Evolutionary conservation across 495 filamentous ascomycete genomes (phyloP).

Genomic region (Aspergillus sclerotioniger): DNA sequence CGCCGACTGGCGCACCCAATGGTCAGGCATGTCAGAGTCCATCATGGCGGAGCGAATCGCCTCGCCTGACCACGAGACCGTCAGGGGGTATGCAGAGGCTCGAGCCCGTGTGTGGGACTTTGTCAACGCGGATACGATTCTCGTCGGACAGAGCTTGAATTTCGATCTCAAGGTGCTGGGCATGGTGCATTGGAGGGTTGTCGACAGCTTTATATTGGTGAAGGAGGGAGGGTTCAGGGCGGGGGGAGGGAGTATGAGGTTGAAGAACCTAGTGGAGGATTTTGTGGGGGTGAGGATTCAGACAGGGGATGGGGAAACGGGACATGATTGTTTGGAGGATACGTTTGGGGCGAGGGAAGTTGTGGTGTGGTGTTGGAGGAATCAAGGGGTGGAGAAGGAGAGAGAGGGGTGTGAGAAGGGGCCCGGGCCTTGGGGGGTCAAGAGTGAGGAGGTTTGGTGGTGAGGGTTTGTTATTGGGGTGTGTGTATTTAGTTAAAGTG

Average conservation of each 20-base stretch:
- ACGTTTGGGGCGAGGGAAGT: constrained; percentile 4
- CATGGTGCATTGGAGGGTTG: constrained; percentile 35
- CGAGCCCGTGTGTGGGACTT: constrained; percentile 33
- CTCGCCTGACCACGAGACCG: constrained; percentile 19
- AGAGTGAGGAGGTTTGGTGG: too few species aligned
- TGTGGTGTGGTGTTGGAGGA: neutral
- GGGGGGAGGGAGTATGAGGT: constrained; percentile 8
- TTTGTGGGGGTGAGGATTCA: constrained; percentile 30
- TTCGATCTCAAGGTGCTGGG: constrained; percentile 39
- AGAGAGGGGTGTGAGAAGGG: neutral
- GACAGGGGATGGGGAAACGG: constrained; percentile 16
- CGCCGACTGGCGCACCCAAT: constrained; percentile 31
- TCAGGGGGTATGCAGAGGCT: constrained; percentile 38
- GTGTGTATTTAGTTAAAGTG: too few species aligned
- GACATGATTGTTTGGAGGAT: constrained; percentile 29
- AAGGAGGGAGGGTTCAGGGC: constrained; percentile 14
- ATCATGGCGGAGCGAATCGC: constrained; percentile 23
- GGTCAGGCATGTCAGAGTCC: constrained; percentile 31
- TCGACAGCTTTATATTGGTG: constrained; percentile 32
- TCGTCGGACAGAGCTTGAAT: constrained; percentile 44
- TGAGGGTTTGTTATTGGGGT: too few species aligned
- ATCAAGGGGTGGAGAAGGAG: neutral
- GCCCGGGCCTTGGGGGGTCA: neutral
- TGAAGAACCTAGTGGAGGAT: constrained; percentile 27
- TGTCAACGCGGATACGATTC: constrained; percentile 37